Percentiles rank a stretch among this genome's conserved stretches.
These are phyloP conservation scores for Singerocomus inundabilis DNA, from an alignment of 1,284 basidiomycete species.

Conservation along the genomic window DNA sequence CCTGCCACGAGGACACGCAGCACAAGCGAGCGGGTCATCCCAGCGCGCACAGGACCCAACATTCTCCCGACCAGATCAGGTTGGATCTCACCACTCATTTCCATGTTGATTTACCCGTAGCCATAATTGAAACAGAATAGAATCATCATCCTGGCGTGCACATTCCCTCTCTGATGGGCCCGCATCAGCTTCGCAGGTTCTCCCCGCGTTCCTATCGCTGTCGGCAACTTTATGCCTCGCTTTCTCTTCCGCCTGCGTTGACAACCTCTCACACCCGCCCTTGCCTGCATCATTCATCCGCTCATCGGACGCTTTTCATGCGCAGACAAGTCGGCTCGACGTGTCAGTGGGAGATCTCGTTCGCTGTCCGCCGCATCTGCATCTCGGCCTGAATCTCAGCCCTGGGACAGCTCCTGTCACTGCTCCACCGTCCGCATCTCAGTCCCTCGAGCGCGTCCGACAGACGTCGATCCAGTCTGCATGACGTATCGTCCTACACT, in stretches of 20 bases:
- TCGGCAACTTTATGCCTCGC: conserved; percentile 32
- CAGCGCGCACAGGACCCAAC: conserved; percentile 20
- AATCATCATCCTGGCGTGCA: conserved; percentile 14
- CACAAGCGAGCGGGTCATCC: conserved; percentile 23
- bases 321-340: conserved; percentile 24
- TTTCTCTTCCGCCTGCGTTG: conserved; percentile 8
- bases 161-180: conserved; percentile 23
- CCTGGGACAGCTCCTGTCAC: conserved; percentile 32
- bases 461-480: conserved; percentile 3
- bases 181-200: conserved; percentile 30
- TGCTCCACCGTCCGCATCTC: too few species aligned
- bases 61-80: conserved; percentile 18
- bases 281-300: conserved; percentile 12
- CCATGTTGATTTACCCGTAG: conserved; percentile 31
- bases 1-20: conserved; percentile 25
- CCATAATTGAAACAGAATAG: conserved; percentile 25
- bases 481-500: conserved; percentile 14
- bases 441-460: conserved; percentile 8
- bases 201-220: conserved; percentile 24
- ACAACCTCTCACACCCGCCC: conserved; percentile 24
- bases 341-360: conserved; percentile 27
- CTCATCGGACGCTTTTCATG: conserved; percentile 18
- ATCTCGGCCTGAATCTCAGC: conserved; percentile 21
- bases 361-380: conserved; percentile 24
- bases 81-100: conserved; percentile 27